Evolutionary conservation across 495 filamentous ascomycete genomes (phyloP), one percentile per base, ranked within the genome.

Genomic region (Podospora sp.): DNA sequence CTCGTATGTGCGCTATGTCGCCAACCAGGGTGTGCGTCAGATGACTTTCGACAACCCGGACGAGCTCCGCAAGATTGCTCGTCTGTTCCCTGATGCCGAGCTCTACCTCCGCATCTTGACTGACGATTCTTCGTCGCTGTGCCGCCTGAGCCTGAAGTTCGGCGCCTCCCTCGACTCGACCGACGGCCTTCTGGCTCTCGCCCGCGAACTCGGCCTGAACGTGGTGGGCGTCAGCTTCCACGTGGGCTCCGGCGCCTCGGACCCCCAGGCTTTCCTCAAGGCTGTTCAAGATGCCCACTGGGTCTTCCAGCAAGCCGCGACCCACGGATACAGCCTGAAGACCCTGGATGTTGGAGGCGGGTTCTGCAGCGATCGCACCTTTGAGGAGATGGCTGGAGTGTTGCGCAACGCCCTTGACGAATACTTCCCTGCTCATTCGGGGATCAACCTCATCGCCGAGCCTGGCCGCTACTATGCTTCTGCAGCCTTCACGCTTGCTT

Each of bases 21-120:
- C 89, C 64, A 85, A 88, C 75, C 77, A 90, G 63, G 90, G 89
- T 66, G 94, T 99, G 72, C 96, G 92, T 82, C 93, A 97, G 83
- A 98, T 99, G 93, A 98, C 95, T 12, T 97, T 98, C 72, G 95
- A 99, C 83, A 97, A 98, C 72, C 88, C 92, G 69, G 95, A 98
- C 74, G 96, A 99, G 82, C 87, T 99, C 36, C 92, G 94, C 86
- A 98, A 99, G 85, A 95, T 96, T 79, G 94, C 96, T 76, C 88
- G 91, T 69, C 85, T 92, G 68, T 97, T 86, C 74, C 96, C 95
- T 12, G 89, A 87, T 24, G 95, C 95, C 36, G 91, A 97, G 80
- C 87, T 98, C 16, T 93, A 91, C 81, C 85, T 99, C 36, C 93
- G 95, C 67, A 97, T 99, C 76, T 80, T 93, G 68, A 98, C 95